Evolutionary conservation across 2,329 filamentous ascomycete genomes (phyloP), one percentile per base, ranked within the genome.

Genomic region (Pseudopyrenochaeta lycopersici): DNA sequence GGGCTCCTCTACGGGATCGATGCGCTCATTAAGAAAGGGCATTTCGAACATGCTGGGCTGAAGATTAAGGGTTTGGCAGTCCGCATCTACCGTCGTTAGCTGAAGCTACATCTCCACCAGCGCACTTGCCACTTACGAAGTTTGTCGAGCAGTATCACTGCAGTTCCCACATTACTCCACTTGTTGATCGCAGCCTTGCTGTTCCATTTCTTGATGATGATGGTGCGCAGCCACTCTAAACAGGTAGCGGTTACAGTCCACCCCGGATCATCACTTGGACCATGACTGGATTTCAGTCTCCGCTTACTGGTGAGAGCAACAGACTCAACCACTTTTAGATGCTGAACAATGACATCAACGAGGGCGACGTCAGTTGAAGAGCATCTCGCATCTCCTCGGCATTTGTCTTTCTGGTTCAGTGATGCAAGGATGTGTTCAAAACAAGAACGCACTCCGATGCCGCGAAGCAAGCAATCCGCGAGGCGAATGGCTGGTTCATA

Each of bases 201-300:
- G 67, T 94, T 85, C 93, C 93, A 97, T 57, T 91, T 87, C 49
- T 88, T 86, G 39, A 96, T 77, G 67, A 97, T 84, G 1, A 95
- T 83, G 0, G 88, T 87, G 54, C 90, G 83, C 17, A 89, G 84
- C 89, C 89, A 92, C 65, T 92, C 89, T 21, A 92, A 75, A 5
- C 76, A 72, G 0, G 70, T 68, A 7, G 72, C 62, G 14, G 71
- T 71, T 1, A 74, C 61, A 5, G 71, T 74, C 73, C 73, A 75
- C 3, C 72, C 72, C 5, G 72, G 73, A 39, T 75, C 72, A 7
- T 64, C 62, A 9, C 50, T 41, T 3, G 42, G 21, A 12, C 50
- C 59, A 7, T 51, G 51, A 11, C 44, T 53, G 4, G 57, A 41
- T 9, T 57, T 66, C 53, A 64, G 47, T 41, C 50, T 67, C n/a